Percentiles rank a stretch among this genome's conserved stretches.
phyloP scores from a whole-genome alignment of 1,284 basidiomycete species.

The Malassezia vespertilionis region DNA sequence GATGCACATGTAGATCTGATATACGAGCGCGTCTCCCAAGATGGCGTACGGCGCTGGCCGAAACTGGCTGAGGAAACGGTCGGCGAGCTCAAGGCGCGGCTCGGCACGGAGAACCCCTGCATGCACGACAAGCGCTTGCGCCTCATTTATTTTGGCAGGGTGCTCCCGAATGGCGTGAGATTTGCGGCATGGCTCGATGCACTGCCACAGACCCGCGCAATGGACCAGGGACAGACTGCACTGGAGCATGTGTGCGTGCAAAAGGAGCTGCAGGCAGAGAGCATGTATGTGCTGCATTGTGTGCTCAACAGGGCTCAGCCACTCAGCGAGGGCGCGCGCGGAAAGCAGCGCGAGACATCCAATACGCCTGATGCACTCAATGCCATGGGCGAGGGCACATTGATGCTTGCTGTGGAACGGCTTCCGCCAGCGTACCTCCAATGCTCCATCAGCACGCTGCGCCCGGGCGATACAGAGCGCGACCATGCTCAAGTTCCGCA shows the following conservation, averaged over 20 bases:
- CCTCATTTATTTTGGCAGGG: constrained; percentile 25
- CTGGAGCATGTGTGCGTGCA: not conserved
- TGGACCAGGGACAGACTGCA: not conserved
- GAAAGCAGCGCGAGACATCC: constrained; percentile 13
- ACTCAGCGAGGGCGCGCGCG: not conserved
- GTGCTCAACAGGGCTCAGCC: not conserved
- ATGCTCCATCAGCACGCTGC: constrained; percentile 10
- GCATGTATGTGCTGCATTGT: not conserved
- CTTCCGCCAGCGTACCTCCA: constrained; percentile 13
- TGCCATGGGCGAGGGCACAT: not conserved
- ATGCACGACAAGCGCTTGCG: constrained; percentile 17
- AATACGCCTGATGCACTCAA: not conserved
- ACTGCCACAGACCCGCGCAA: not conserved
- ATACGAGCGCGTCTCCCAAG: not conserved
- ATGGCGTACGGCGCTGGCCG: constrained; percentile 7
- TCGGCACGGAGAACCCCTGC: constrained; percentile 1
- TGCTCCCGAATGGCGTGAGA: constrained; percentile 23
- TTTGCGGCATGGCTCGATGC: constrained; percentile 27
- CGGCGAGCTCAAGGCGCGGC: constrained; percentile 4
- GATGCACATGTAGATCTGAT: constrained; percentile 14
- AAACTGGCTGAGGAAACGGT: constrained; percentile 9
- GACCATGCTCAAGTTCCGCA: not conserved
- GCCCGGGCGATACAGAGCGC: not conserved
- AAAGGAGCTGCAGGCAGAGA: not conserved
- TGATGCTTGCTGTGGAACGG: not conserved